Evolutionary conservation across 1,284 basidiomycete species (phyloP), one percentile per base, ranked within the genome.

Genomic region (Agaricales sp.): DNA sequence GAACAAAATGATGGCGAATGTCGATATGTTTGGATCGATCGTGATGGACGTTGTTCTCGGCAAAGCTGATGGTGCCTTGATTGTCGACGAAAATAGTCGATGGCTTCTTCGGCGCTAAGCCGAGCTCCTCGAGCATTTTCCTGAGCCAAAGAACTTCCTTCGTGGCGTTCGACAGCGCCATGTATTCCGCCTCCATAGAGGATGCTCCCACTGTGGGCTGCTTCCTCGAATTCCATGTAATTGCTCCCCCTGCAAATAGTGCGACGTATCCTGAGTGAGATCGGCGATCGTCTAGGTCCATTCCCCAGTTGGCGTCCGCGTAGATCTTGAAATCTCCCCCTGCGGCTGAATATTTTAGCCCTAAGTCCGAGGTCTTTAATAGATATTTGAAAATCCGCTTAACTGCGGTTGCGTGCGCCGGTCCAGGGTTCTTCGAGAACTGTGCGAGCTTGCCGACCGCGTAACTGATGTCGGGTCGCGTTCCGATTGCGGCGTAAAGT

Each of bases 11-110:
- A 47, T 62, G 54, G 2, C 46, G 41, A 26, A 64, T 56, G 46
- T 64, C 58, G 44, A 68, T 65, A 53, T 69, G 66, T 50, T 66
- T 67, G 22, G 59, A 49, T 2, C 58, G 49, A 0, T 51, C 43
- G 47, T 61, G 57, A 20, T 21, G 52, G 18, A 43, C 50, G 18
- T 45, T 37, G 46, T 64, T 61, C 3, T 55, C 37, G 3, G 61
- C 52, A 6, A 66, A 46, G 19, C 47, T 44, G 38, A 68, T 56
- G n/a, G 60, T 53, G 2, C 57, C 52, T 22, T 59, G 51, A 50
- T 66, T 67, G 53, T 67, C 64, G 39, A 52, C 51, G 19, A 43
- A 35, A 18, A 54, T 50, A 22, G 47, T 46, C 13, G 35, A 25
- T 1, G 51, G 53, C 16, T 3, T 2, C 3, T 45, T 13, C 3